Base-by-base conservation (phyloP, 164 flowering plant species). In the Annona squamosa region DNA sequence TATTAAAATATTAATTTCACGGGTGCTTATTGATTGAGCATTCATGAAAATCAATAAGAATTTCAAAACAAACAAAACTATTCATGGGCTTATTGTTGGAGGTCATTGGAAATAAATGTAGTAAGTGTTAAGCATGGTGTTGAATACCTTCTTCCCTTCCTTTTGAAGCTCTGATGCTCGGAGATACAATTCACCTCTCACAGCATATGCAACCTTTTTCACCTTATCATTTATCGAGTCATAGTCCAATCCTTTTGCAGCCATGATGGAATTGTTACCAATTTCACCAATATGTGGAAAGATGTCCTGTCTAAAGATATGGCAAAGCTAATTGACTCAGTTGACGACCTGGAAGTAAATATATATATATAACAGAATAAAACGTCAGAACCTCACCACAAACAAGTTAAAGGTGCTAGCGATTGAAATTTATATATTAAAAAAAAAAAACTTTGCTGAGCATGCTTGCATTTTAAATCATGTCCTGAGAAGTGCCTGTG, bases 101-200 rank as follows among this genome's bases (percentile, higher is more conserved):
- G 13, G 13, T 52, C 13, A 52, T 52, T 7, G 1, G 13, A 52
- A 52, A 52, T 52, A 52, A 2, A 52, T 9, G 13, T 52, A 26
- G 37, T 26, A 26, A 26, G 37, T 26, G 37, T 52, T 5, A 12
- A 16, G 7, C 9, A 52, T 2, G 59, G 13, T 9, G 9, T 7
- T 52, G 59, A 9, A 52, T 52, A 52, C 59, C 59, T 91, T 94
- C 80, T 94, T 94, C 73, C 98, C 98, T 81, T 94, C 98, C 81
- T 92, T 94, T 80, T 94, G 98, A 81, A 94, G 98, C 85, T 94
- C 98, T 48, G 97, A 91, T 81, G 97, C 99, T 67, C 99, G 90
- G 72, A 94, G 97, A 81, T 94, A 94, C 71, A 94, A 78, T 85
- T 94, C 98, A 5, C 97, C 98, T 82, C 98, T 86, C 4, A 94